Percentiles rank a stretch among this genome's conserved stretches.
Evolutionary conservation across 2,329 filamentous ascomycete species (phyloP).

Genomic region (Ceratocystis lukuohia): DNA sequence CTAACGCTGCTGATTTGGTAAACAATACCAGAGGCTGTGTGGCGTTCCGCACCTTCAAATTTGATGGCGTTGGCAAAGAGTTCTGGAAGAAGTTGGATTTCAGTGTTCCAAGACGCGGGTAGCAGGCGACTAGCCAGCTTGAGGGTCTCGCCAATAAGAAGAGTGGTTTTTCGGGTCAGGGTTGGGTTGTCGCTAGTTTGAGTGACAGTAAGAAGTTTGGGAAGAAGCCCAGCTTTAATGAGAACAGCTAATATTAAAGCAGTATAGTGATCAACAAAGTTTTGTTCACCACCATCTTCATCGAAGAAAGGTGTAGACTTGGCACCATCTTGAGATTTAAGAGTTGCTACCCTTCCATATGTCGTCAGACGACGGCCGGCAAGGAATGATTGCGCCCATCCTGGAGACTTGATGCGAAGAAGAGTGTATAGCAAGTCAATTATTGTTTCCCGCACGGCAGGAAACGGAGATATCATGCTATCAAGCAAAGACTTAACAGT

Average conservation of each 20-base stretch:
- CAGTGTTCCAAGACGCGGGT: constrained; percentile 66
- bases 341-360: constrained; percentile 81
- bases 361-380: constrained; percentile 87
- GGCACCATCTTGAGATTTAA: constrained; percentile 46
- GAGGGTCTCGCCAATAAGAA: constrained; percentile 81
- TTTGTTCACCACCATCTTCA: constrained; percentile 61
- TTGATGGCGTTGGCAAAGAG: constrained; percentile 64
- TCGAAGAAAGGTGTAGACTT: constrained; percentile 41
- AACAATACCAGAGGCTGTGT: constrained; percentile 75
- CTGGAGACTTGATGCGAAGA: constrained; percentile 78
- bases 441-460: constrained; percentile 55
- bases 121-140: constrained; percentile 79
- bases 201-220: constrained; percentile 48
- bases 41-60: constrained; percentile 58
- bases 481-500: constrained; percentile 65
- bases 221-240: constrained; percentile 63
- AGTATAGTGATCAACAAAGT: constrained; percentile 87
- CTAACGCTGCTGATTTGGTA: constrained; percentile 98
- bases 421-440: constrained; percentile 72
- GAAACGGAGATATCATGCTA: constrained; percentile 46
- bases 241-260: constrained; percentile 76
- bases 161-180: constrained; percentile 74
- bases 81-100: constrained; percentile 77
- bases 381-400: constrained; percentile 91
- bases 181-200: constrained; percentile 53